Percentiles rank a stretch among this genome's conserved stretches.
phyloP scores from a whole-genome alignment of 139 green algal species.

The Chlamydomonas sp. region DNA sequence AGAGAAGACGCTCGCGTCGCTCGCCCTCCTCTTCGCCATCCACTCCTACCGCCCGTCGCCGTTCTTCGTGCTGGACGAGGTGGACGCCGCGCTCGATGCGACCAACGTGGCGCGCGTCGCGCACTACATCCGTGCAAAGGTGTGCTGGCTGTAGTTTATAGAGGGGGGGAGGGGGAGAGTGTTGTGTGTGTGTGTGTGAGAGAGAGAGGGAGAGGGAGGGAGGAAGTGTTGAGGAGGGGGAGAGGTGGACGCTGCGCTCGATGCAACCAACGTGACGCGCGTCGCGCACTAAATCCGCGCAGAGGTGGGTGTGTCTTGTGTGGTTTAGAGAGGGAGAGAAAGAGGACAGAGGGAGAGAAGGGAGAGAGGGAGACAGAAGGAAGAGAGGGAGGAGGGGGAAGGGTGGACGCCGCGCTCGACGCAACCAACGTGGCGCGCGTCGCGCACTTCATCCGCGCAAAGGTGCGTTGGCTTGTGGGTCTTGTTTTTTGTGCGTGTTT shows the following conservation, averaged over 20 bases:
- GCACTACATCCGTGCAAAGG: slow-evolving; percentile 78
- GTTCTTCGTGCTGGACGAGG: slow-evolving; percentile 98
- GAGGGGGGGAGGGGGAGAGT: not conserved
- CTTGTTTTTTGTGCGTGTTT: too few relatives aligned
- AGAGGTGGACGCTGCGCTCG: slow-evolving; percentile 86
- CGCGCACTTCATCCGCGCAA: slow-evolving; percentile 79
- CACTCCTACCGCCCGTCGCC: slow-evolving; percentile 86
- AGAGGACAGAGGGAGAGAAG: not conserved
- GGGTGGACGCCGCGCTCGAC: slow-evolving; percentile 88
- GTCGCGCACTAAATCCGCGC: slow-evolving; percentile 86
- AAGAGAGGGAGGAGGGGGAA: slow-evolving; percentile 7
- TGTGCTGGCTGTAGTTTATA: too few relatives aligned
- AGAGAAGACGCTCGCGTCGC: slow-evolving; percentile 87
- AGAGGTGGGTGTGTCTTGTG: too few relatives aligned
- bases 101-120: slow-evolving; percentile 90
- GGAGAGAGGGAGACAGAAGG: not conserved
- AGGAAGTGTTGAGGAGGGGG: slow-evolving; percentile 8
- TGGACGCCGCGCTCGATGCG: slow-evolving; percentile 89
- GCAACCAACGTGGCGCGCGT: slow-evolving; percentile 89
- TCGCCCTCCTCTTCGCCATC: slow-evolving; percentile 95
- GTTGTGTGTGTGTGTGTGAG: not conserved
- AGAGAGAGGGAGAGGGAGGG: not conserved
- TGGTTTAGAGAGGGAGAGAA: too few relatives aligned
- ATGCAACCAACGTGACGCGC: slow-evolving; percentile 87
- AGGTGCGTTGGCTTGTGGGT: too few relatives aligned